These are phyloP conservation scores for Xylariaceae sp. DNA, from an alignment of 2,329 filamentous ascomycete genomes.

Conservation along the genomic window DNA sequence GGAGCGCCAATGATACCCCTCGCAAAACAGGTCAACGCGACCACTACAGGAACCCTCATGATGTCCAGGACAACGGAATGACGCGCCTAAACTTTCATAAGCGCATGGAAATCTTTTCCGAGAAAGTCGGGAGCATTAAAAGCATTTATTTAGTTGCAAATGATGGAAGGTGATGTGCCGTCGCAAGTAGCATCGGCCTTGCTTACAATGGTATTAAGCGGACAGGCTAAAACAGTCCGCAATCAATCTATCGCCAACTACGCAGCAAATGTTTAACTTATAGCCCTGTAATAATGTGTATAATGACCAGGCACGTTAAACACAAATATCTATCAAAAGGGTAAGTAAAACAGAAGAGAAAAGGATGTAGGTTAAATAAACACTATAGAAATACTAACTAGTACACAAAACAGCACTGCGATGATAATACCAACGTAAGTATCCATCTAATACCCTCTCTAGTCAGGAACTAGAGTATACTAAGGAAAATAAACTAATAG, in stretches of 20 bases:
- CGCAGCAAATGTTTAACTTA: neutral
- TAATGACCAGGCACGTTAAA: too few species aligned
- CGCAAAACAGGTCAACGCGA: neutral
- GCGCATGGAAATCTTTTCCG: too few species aligned
- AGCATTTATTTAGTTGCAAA: neutral
- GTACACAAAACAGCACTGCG: too few species aligned
- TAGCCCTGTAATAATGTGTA: neutral
- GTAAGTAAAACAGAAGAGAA: too few species aligned
- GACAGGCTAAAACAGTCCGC: constrained; percentile 33
- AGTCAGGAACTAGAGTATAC: too few species aligned
- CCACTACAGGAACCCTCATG: neutral
- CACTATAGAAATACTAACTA: too few species aligned
- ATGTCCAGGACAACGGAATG: neutral
- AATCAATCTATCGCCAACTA: constrained; percentile 1
- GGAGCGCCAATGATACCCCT: constrained; percentile 20
- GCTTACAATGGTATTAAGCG: constrained; percentile 26
- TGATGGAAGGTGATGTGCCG: neutral
- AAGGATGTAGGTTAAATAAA: too few species aligned
- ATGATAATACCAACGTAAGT: too few species aligned
- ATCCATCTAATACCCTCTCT: too few species aligned
- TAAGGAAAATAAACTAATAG: too few species aligned
- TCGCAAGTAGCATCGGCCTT: neutral
- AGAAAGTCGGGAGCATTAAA: neutral
- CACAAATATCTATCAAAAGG: too few species aligned
- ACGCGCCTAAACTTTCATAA: neutral